These are phyloP conservation scores for Aspergillus flavus DNA, from an alignment of 2,329 filamentous ascomycete genomes.

Conservation along the genomic window DNA sequence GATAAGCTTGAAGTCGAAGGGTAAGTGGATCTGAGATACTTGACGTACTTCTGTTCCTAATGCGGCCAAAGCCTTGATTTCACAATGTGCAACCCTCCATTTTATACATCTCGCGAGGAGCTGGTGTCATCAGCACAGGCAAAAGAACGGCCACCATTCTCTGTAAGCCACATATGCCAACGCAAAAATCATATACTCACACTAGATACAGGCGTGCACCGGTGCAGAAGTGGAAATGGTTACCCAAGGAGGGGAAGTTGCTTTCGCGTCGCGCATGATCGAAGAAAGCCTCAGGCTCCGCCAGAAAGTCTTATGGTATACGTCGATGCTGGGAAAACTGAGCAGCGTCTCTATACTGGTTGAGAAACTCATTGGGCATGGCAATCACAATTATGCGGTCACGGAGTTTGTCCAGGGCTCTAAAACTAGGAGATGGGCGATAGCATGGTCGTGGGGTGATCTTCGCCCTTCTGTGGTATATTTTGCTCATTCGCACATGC, in stretches of 20 bases:
- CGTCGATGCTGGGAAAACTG: conserved; percentile 84
- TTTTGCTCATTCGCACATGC: neutral
- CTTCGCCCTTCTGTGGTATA: conserved; percentile 63
- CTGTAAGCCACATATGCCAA: conserved; percentile 54
- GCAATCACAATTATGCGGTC: conserved; percentile 77
- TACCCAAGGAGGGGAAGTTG: conserved; percentile 72
- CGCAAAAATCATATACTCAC: neutral
- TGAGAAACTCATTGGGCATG: conserved; percentile 57
- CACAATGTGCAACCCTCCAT: conserved; percentile 92
- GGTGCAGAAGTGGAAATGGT: conserved; percentile 87
- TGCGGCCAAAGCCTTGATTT: conserved; percentile 65
- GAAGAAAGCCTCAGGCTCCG: conserved; percentile 65
- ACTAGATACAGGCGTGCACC: conserved; percentile 58
- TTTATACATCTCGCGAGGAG: conserved; percentile 76
- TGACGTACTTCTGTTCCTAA: conserved; percentile 10
- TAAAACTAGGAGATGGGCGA: conserved; percentile 80
- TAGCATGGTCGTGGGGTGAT: conserved; percentile 81
- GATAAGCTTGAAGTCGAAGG: conserved; percentile 39
- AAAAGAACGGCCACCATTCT: conserved; percentile 70
- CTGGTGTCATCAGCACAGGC: conserved; percentile 64
- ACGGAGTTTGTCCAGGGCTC: conserved; percentile 76
- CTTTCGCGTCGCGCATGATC: conserved; percentile 72
- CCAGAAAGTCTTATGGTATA: conserved; percentile 79
- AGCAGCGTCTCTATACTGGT: conserved; percentile 67
- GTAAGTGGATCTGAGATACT: conserved; percentile 11